These are phyloP conservation scores for Sporobolomyces phaffii DNA, from an alignment of 768 basidiomycete genomes.

Conservation along the genomic window DNA sequence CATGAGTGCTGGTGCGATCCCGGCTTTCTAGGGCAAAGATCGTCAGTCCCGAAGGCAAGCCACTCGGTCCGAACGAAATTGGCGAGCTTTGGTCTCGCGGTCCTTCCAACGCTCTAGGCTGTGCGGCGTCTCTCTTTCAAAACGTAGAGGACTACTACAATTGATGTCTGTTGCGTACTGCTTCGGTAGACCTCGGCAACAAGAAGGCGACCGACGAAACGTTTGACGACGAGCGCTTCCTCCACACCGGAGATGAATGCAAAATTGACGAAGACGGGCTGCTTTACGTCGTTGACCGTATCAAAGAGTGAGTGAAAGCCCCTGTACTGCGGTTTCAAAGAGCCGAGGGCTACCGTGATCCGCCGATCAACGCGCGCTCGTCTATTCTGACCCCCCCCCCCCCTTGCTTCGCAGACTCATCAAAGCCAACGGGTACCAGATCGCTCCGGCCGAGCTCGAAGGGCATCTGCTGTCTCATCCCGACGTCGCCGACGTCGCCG, in stretches of 20 bases:
- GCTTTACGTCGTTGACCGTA: slow-evolving; percentile 32
- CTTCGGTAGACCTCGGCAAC: slow-evolving; percentile 34
- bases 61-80: slow-evolving; percentile 12
- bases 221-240: slow-evolving; percentile 32
- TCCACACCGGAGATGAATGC: slow-evolving; percentile 36
- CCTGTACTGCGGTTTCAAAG: no score
- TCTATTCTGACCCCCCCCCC: no score
- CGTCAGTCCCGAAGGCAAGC: slow-evolving; percentile 32
- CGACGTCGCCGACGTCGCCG: slow-evolving; percentile 44
- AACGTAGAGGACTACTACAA: no score
- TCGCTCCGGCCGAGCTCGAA: slow-evolving; percentile 48
- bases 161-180: no score
- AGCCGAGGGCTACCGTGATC: no score
- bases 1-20: neutral
- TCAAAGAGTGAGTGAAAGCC: slow-evolving; percentile 22
- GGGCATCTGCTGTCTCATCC: slow-evolving; percentile 44
- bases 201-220: slow-evolving; percentile 34
- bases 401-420: no score
- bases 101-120: slow-evolving; percentile 30
- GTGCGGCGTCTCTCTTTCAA: neutral
- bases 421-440: slow-evolving; percentile 53
- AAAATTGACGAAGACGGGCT: slow-evolving; percentile 17
- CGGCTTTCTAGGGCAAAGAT: slow-evolving; percentile 15
- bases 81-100: slow-evolving; percentile 27
- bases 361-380: no score